Percentiles rank a stretch among this genome's conserved stretches.
phyloP scores from a whole-genome alignment of 805 yeast genomes.

The Ogataea nakhonphanomensis region DNA sequence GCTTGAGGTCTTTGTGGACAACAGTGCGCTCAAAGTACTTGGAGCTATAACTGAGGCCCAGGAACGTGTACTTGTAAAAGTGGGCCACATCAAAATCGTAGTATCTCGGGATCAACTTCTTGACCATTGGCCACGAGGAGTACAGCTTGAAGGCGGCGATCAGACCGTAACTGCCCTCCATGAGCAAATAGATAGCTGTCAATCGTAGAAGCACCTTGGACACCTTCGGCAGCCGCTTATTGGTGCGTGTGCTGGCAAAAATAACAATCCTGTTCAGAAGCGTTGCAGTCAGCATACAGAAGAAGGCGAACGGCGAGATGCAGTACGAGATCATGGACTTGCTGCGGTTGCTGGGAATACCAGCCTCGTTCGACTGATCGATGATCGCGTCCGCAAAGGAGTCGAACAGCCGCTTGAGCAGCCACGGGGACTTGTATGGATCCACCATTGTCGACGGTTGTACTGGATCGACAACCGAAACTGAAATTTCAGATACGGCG shows the following conservation, averaged over 20 bases:
- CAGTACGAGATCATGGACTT: conserved; percentile 48
- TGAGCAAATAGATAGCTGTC: conserved; percentile 35
- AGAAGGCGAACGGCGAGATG: conserved; percentile 46
- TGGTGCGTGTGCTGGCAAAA: conserved; percentile 52
- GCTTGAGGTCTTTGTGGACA: conserved; percentile 17
- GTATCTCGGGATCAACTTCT: conserved; percentile 15
- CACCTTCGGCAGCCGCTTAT: conserved; percentile 32
- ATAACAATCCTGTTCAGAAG: conserved; percentile 54
- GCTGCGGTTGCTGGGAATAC: conserved; percentile 28
- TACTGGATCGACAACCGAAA: conserved; percentile 17
- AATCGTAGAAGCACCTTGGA: conserved; percentile 36
- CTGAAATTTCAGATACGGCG: conserved; percentile 5
- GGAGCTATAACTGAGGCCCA: conserved; percentile 27
- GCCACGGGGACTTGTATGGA: conserved; percentile 22
- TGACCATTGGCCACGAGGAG: conserved; percentile 11
- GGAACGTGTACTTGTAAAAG: conserved; percentile 25
- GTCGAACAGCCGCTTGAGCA: conserved; percentile 24
- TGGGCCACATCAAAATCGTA: conserved; percentile 24
- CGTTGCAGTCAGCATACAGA: conserved; percentile 57
- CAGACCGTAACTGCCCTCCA: conserved; percentile 36
- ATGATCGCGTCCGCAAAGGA: conserved; percentile 33
- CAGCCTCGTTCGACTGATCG: conserved; percentile 32
- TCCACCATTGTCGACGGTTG: conserved; percentile 11
- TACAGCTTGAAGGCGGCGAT: conserved; percentile 30
- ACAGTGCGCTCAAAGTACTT: conserved; percentile 17